Base-by-base conservation (phyloP, 83 land plant genomes). In the Larix sibirica region DNA sequence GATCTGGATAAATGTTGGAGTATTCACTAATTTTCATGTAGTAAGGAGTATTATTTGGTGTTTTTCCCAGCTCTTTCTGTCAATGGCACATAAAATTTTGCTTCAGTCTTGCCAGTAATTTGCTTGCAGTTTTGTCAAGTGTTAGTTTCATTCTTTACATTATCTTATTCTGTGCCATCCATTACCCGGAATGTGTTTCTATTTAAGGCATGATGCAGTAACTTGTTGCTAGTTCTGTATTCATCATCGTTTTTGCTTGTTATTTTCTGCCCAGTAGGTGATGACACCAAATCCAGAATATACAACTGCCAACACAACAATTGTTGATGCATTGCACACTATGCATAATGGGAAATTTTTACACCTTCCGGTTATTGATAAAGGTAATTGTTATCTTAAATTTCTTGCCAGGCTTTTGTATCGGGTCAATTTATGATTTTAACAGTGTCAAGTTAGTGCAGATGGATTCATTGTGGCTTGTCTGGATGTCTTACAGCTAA, bases 321-420 rank as follows among this genome's bases (percentile, higher is more conserved):
- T 97, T 59, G 98, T 97, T 77, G 99, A 95, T 88, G 99, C 99
- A 59, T 75, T 97, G 76, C 99, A 97, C 65, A 91, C 90, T 79
- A 97, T 97, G 99, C 99, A 95, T 81, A 98, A 97, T 86, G 99
- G 98, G 76, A 97, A 95, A 79, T 97, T 95, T 80, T 86, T 97
- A 36, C 99, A 97, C 84, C 91, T 97, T 83, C 99, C 99, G 14
- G 98, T 97, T 26, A 12, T 92, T 21, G 97, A 97, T 89, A 90
- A 81, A 89, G 99, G 98, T 92, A 79, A 82, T 78, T 23, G 64
- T 10, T 31, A 18, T 61, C 12, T 63, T 74, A 16, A 63, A 76
- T 88, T 4, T 62, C 62, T 18, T 64, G 5, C 16, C 10, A 14
- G 62, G 70, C 7, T 38, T 44, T 63, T 26, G 66, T 44, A 50